Evolutionary conservation across 371 early-diverging fungal species (phyloP), one percentile per base, ranked within the genome.

Genomic region (Circinella minor): DNA sequence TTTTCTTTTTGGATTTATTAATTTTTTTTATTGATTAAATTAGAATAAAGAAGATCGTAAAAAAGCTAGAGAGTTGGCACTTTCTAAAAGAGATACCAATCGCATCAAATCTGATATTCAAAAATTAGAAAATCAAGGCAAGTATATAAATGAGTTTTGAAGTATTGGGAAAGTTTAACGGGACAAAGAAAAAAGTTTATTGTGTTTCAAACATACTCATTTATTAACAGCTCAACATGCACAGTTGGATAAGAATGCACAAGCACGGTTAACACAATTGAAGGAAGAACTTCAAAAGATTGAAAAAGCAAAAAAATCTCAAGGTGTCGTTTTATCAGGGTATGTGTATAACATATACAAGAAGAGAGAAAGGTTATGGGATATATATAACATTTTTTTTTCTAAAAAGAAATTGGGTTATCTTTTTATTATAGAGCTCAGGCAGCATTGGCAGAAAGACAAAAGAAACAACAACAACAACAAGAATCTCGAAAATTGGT

Each of bases 1-100:
- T 27, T 27, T 27, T 27, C 27, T 27, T 27, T 27, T 27, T 27
- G 2, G 27, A 27, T 43, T 51, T 14, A 34, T 20, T 11, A 18
- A 37, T 5, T 17, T 20, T 39, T 43, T 67, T 27, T 36, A 59
- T 37, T 11, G 27, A 1, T 11, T 8, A 34, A 37, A 20, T 17
- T 77, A 89, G 90, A 90, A 89, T 65, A 90, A 88, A 79, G 88
- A 88, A 71, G 85, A 86, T 39, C 82, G 89, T 38, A 84, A 86
- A 69, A 73, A 75, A 57, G 81, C 81, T 13, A 83, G 89, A 38
- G 84, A 88, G 61, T 62, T 76, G 17, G 82, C 84, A 15, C 74
- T 82, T 18, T 81, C 85, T 3, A 81, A 88, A 55, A 85, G 78
- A 38, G 88, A 89, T 68, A 80, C 88, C 1, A 77, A 75, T 4